Evolutionary conservation across 2,329 filamentous ascomycete genomes (phyloP).

Genomic region (Pochonia chlamydosporia): DNA sequence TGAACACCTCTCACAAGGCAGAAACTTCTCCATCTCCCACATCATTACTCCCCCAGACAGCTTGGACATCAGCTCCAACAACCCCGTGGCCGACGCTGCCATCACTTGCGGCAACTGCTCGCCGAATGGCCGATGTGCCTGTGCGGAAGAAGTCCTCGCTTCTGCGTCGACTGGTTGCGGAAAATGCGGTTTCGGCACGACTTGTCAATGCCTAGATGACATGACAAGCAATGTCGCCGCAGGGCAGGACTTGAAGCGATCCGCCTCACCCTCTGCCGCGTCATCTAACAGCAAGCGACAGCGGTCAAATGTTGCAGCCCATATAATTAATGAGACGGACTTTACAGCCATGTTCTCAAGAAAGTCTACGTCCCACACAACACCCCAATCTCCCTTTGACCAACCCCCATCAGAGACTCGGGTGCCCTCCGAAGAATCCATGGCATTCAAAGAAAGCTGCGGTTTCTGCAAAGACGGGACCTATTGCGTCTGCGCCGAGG

Average conservation of each 20-base stretch:
- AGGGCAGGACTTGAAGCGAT: constrained; percentile 39
- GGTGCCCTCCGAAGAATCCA: constrained; percentile 26
- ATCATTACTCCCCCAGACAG: constrained; percentile 50
- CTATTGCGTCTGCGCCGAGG: constrained; percentile 74
- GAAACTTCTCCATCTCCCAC: constrained; percentile 49
- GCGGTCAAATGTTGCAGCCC: constrained; percentile 28
- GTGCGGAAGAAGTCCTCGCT: constrained; percentile 53
- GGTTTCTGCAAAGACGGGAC: constrained; percentile 80
- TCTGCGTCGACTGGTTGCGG: constrained; percentile 54
- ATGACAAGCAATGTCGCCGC: constrained; percentile 45
- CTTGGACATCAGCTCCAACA: constrained; percentile 21
- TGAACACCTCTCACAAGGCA: constrained; percentile 23
- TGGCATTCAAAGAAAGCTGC: constrained; percentile 60
- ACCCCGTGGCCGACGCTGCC: constrained; percentile 21
- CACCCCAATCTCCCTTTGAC: constrained; percentile 5
- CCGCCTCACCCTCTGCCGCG: constrained; percentile 37
- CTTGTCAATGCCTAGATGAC: constrained; percentile 60
- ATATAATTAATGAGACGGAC: constrained; percentile 64
- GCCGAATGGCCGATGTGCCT: constrained; percentile 48
- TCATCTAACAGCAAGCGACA: constrained; percentile 50
- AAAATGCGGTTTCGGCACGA: constrained; percentile 56
- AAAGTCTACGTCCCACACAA: constrained; percentile 18
- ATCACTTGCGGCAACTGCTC: constrained; percentile 53
- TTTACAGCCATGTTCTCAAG: constrained; percentile 63
- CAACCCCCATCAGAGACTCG: constrained; percentile 14